Conservation (phyloP, 495 filamentous ascomycete genomes). For the Aspergillus nidulans region DNA sequence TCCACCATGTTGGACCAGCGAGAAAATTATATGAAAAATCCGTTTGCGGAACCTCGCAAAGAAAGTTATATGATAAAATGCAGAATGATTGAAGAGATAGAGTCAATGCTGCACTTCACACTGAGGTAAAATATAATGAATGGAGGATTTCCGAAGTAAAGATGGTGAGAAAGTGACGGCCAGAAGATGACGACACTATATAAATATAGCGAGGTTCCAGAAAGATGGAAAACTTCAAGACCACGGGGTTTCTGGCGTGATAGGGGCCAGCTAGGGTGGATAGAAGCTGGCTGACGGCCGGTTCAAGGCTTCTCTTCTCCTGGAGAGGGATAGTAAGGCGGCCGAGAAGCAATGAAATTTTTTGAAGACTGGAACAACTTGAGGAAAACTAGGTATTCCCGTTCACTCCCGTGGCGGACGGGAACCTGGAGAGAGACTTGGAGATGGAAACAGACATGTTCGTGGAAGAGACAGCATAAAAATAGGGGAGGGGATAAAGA, state of each 20-base stretch:
- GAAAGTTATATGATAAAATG: constrained; percentile 10
- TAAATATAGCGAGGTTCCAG: constrained; percentile 14
- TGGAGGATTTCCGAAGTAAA: constrained; percentile 6
- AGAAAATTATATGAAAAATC: constrained; percentile 6
- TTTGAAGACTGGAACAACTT: constrained; percentile 21
- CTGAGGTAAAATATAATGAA: constrained; percentile 15
- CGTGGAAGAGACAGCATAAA: constrained; percentile 24
- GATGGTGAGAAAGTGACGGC: constrained; percentile 7
- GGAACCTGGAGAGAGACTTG: constrained; percentile 29
- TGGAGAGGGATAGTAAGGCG: constrained; percentile 18
- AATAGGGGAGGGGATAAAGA: constrained; percentile 26
- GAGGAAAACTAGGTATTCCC: constrained; percentile 36
- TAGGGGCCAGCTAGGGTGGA: constrained; percentile 16
- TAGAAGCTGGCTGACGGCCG: constrained; percentile 16
- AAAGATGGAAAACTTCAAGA: constrained; percentile 13
- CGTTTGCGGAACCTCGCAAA: constrained; percentile 3
- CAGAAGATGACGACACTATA: constrained; percentile 8
- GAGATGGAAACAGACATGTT: constrained; percentile 38
- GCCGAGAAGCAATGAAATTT: constrained; percentile 28
- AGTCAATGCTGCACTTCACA: constrained; percentile 11
- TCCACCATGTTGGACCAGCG: constrained; percentile 46
- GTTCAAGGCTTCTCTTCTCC: constrained; percentile 12
- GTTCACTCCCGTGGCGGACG: constrained; percentile 42
- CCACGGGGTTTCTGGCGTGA: constrained; percentile 7
- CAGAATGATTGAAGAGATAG: constrained; percentile 3